A percentile compares a stretch with the other conserved stretches of the same genome.
phyloP scores from a whole-genome alignment of 139 green algal species.

The Trebouxia sp. region DNA sequence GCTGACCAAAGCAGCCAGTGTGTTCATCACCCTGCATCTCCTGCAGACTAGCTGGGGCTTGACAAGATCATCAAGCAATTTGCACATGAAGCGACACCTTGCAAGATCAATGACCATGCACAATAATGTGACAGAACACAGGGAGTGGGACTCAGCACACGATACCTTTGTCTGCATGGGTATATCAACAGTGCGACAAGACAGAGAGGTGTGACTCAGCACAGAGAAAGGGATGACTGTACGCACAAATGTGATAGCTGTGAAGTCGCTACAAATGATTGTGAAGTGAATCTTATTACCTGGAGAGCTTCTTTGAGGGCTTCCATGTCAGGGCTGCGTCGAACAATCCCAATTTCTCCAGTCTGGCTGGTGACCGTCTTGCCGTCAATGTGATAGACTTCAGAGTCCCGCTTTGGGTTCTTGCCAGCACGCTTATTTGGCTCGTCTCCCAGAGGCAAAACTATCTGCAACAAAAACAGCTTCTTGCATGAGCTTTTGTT shows the following conservation, averaged over 20 bases:
- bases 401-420: constrained; percentile 12
- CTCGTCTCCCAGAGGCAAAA: constrained; percentile 70
- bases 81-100: too few species aligned
- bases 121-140: too few species aligned
- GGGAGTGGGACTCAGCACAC: background rate
- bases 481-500: too few species aligned
- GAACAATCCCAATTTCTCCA: constrained; percentile 79
- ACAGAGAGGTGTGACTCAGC: background rate
- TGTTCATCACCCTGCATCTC: too few species aligned
- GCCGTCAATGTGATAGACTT: constrained; percentile 34
- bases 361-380: constrained; percentile 55
- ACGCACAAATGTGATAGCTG: background rate
- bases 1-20: too few species aligned
- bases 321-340: constrained; percentile 60
- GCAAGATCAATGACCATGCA: too few species aligned
- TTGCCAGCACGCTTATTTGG: constrained; percentile 27
- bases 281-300: constrained; percentile 32
- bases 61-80: too few species aligned
- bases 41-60: too few species aligned
- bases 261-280: background rate
- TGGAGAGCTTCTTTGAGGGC: constrained; percentile 47
- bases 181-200: background rate
- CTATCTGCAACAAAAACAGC: constrained; percentile 39
- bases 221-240: background rate
- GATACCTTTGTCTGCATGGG: background rate